Conservation (phyloP, 108 stramenopile species). For the Aurantiochytrium sp. region DNA sequence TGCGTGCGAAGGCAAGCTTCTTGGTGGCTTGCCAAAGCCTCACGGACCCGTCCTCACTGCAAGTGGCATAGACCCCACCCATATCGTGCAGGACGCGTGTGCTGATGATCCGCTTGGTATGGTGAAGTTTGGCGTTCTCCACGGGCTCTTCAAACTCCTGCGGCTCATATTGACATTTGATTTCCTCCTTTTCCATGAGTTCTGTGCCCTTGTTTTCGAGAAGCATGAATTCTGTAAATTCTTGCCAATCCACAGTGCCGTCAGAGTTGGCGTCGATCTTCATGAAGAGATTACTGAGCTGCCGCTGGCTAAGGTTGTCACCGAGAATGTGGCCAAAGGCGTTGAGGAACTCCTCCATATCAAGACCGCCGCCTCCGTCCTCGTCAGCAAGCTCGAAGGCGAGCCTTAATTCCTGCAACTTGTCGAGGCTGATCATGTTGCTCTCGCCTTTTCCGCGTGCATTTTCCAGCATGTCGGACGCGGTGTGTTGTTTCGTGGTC, state of each 20-base stretch:
- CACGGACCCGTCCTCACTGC: conserved; percentile 33
- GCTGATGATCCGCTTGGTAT: neutral
- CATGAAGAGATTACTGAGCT: conserved; percentile 35
- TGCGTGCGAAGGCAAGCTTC: neutral
- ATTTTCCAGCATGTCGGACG: neutral
- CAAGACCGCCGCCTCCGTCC: conserved; percentile 20
- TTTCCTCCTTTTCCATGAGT: neutral
- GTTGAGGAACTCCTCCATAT: conserved; percentile 25
- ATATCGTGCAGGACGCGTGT: neutral
- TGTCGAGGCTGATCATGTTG: neutral
- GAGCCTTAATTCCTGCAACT: neutral
- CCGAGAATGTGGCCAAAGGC: conserved; percentile 28
- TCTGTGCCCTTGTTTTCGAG: conserved; percentile 9
- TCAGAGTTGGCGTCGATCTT: conserved; percentile 42
- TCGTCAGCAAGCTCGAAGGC: conserved; percentile 2
- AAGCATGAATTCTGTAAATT: conserved; percentile 41
- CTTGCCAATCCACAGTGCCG: conserved; percentile 43
- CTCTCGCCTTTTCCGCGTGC: neutral
- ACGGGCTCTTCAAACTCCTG: neutral
- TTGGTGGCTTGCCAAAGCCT: conserved; percentile 32
- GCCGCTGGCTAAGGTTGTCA: conserved; percentile 15
- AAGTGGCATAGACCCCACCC: conserved; percentile 24
- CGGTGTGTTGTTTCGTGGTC: neutral
- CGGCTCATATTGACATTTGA: neutral
- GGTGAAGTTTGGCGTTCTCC: neutral